Base-by-base conservation (phyloP, 805 yeast genomes). In the Hanseniaspora guilliermondii region DNA sequence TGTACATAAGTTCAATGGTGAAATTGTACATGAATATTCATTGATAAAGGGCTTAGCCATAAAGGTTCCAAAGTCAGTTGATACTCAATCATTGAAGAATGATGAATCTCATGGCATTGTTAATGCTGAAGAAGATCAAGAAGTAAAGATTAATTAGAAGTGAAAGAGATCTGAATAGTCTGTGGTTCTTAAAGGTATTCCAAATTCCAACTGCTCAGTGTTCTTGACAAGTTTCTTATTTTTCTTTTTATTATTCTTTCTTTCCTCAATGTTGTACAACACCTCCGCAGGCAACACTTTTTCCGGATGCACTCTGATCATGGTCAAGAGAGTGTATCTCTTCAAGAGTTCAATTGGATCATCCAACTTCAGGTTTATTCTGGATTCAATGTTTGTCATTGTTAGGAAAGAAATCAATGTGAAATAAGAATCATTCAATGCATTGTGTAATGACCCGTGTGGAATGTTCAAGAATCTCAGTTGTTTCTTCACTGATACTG, bases 391-490 rank as follows among this genome's bases (percentile, higher is more conserved):
- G 62, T 81, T 85, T 49, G 79, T 70, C 56, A 78, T 61, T 36
- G 72, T 71, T 60, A 80, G 57, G 9, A 76, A 73, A n/a, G 76
- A 68, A 32, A 76, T 55, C 47, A 82, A 64, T 0, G 88, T 83
- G 58, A 73, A 80, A 60, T 79, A 78, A 6, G 86, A 78, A 64
- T 83, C 89, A 61, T 83, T 83, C 2, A 82, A 85, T 1, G 85
- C 88, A 62, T 83, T 83, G 63, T 83, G 88, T 47, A 83, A 66
- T 58, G 70, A 73, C 0, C 80, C 74, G 61, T 78, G 79, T 1
- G 85, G 84, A 6, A 83, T 71, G 27, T 69, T 68, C 49, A 78
- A 65, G 47, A 71, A 62, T 40, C 76, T 64, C 17, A 82, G 66
- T n/a, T 52, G 55, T 37, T 44, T 52, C n/a, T 52, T 52, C 5